Percentiles rank a stretch among this genome's conserved stretches.
Evolutionary conservation across 208 protist genomes (phyloP).

Genomic region (Leishmania martiniquensis): DNA sequence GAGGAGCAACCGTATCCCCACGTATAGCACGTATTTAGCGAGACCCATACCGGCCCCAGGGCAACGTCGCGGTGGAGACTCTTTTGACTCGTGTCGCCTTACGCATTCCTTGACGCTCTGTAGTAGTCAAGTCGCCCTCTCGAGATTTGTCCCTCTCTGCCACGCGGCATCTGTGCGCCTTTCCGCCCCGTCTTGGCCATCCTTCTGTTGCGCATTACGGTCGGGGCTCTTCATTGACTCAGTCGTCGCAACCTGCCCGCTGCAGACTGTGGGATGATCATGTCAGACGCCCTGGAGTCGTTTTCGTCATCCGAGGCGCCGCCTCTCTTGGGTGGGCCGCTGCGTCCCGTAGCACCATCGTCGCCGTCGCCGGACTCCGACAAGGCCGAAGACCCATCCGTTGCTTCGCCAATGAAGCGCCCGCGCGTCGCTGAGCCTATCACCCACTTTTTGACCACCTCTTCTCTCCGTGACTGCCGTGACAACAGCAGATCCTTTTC

Average conservation of each 20-base stretch:
- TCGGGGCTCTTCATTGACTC: not conserved
- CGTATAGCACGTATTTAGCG: too few relatives aligned
- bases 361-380: not conserved
- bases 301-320: not conserved
- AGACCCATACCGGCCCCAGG: not conserved
- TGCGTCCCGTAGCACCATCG: not conserved
- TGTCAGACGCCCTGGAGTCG: not conserved
- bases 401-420: constrained; percentile 31
- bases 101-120: not conserved
- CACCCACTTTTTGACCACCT: constrained; percentile 23
- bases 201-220: not conserved
- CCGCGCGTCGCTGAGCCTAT: constrained; percentile 31
- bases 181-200: not conserved
- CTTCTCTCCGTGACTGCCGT: not conserved
- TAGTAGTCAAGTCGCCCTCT: not conserved
- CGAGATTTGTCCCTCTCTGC: not conserved
- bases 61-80: not conserved
- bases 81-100: not conserved
- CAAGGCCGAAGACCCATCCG: not conserved
- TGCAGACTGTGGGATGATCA: not conserved
- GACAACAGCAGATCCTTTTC: not conserved
- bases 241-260: not conserved
- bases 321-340: not conserved
- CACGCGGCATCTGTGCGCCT: not conserved
- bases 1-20: too few relatives aligned